Percentiles rank a stretch among this genome's conserved stretches.
Evolutionary conservation across 192 early-diverging fungal species (phyloP).

Genomic region (Phlyctochytrium arcticum): DNA sequence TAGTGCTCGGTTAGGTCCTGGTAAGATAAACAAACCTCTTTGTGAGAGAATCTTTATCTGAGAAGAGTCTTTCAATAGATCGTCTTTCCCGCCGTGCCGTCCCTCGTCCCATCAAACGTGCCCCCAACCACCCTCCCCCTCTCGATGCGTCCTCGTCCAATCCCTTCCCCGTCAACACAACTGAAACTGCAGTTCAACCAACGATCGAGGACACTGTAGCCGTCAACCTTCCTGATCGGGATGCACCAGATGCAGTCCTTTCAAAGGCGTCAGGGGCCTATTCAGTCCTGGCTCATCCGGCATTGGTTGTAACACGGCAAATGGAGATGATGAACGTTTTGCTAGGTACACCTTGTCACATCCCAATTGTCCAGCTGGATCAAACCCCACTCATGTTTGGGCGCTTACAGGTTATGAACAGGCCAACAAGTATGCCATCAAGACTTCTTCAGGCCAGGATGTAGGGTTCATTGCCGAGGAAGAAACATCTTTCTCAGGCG

Average conservation of each 20-base stretch:
- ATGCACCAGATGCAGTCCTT: conserved; percentile 12
- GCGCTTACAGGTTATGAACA: conserved; percentile 67
- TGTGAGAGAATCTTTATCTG: neutral
- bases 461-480: conserved; percentile 84
- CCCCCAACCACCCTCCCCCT: neutral
- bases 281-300: conserved; percentile 43
- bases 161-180: neutral
- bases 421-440: conserved; percentile 81
- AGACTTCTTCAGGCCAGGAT: conserved; percentile 46
- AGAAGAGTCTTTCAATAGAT: neutral
- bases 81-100: neutral
- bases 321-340: conserved; percentile 83
- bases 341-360: conserved; percentile 33
- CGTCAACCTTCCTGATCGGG: neutral
- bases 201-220: conserved; percentile 12
- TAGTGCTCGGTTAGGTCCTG: conserved; percentile 7
- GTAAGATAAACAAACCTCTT: neutral
- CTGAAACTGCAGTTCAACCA: neutral
- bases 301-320: conserved; percentile 66
- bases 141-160: too few species aligned
- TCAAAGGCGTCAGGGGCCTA: conserved; percentile 15
- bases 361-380: neutral
- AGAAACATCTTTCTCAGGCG: conserved; percentile 52
- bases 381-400: neutral
- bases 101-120: neutral